A percentile compares a stretch with the other conserved stretches of the same genome.
These are phyloP conservation scores for Pleomassaria siparia DNA, from an alignment of 2,329 filamentous ascomycete species.

Conservation along the genomic window DNA sequence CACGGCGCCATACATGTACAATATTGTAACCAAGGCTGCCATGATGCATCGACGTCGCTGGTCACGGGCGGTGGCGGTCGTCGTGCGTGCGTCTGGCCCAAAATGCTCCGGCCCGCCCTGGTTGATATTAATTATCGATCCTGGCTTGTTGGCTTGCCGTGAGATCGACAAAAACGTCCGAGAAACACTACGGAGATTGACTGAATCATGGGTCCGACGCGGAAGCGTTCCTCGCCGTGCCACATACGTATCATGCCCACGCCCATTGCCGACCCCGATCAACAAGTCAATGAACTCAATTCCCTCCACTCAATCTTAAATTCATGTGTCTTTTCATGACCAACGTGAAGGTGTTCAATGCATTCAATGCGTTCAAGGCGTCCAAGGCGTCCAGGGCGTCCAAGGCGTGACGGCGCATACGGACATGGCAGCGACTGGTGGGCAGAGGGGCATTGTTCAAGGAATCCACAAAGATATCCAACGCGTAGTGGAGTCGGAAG, in stretches of 20 bases:
- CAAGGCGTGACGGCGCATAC: not conserved
- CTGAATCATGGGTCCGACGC: slow-evolving; percentile 23
- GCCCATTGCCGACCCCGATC: not conserved
- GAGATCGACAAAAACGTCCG: slow-evolving; percentile 43
- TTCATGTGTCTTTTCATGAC: not conserved
- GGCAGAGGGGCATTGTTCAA: not conserved
- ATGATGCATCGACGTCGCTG: too few relatives aligned
- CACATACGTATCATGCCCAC: slow-evolving; percentile 24
- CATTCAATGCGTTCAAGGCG: too few relatives aligned
- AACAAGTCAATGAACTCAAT: slow-evolving; percentile 1
- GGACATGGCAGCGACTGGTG: not conserved
- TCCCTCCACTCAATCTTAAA: not conserved
- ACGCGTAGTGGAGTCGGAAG: slow-evolving; percentile 17
- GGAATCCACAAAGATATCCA: too few relatives aligned
- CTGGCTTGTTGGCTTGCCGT: slow-evolving; percentile 26
- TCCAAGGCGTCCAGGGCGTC: too few relatives aligned
- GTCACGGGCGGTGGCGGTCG: slow-evolving; percentile 9
- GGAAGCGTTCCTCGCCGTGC: slow-evolving; percentile 24
- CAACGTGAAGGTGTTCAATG: too few relatives aligned
- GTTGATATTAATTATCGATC: slow-evolving; percentile 35
- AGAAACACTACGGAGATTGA: slow-evolving; percentile 31
- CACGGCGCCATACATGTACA: too few relatives aligned
- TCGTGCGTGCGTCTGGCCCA: slow-evolving; percentile 20
- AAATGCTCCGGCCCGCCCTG: slow-evolving; percentile 39
- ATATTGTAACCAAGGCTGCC: too few relatives aligned